These are phyloP conservation scores for Microdochium nivale DNA, from an alignment of 2,329 filamentous ascomycete genomes.

Conservation along the genomic window DNA sequence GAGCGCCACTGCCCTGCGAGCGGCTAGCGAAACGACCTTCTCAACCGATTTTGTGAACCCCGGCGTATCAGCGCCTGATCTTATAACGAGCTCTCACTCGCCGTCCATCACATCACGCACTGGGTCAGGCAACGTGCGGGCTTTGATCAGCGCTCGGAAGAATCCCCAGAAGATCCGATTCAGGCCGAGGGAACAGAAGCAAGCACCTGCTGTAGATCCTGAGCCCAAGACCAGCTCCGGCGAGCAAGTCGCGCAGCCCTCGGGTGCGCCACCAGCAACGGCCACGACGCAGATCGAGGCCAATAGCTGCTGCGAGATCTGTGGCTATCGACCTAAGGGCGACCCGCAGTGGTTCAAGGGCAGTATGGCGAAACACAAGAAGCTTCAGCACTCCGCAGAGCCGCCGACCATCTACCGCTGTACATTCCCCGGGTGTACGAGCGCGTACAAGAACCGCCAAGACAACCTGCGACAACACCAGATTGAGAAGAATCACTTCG, in stretches of 20 bases:
- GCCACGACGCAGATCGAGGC: slow-evolving; percentile 27
- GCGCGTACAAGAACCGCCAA: slow-evolving; percentile 45
- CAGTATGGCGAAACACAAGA: slow-evolving; percentile 51
- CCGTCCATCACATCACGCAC: not conserved
- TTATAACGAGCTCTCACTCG: not conserved
- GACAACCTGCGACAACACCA: slow-evolving; percentile 50
- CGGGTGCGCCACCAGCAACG: not conserved
- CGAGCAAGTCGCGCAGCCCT: not conserved
- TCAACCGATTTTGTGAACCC: not conserved
- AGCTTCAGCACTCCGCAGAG: slow-evolving; percentile 39
- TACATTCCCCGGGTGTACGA: slow-evolving; percentile 42
- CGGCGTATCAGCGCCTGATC: not conserved
- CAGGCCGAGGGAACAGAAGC: not conserved
- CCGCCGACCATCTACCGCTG: slow-evolving; percentile 44
- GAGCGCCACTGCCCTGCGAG: not conserved
- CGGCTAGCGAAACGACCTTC: not conserved
- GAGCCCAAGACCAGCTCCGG: not conserved
- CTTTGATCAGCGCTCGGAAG: not conserved
- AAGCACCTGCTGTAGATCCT: not conserved
- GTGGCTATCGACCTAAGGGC: slow-evolving; percentile 46
- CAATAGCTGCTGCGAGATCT: slow-evolving; percentile 38
- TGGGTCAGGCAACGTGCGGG: not conserved
- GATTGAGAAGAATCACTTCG: slow-evolving; percentile 46
- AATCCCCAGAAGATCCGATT: not conserved
- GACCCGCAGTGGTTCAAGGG: slow-evolving; percentile 50